A percentile compares a stretch with the other conserved stretches of the same genome.
phyloP scores from a whole-genome alignment of 495 filamentous ascomycete genomes.

The Rhypophila decipiens region DNA sequence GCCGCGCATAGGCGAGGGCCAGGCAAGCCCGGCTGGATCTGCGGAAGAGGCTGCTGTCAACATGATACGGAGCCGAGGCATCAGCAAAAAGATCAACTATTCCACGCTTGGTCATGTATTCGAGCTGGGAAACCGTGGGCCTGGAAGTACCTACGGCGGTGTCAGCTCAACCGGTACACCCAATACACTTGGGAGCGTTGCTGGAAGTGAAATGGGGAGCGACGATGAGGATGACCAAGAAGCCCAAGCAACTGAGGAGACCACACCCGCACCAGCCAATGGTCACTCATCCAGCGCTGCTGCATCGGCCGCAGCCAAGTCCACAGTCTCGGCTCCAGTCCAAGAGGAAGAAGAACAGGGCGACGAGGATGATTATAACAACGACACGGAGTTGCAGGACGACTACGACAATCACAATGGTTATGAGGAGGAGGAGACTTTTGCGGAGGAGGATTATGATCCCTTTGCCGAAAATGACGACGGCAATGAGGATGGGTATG shows the following conservation, averaged over 20 bases:
- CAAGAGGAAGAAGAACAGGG: conserved; percentile 7
- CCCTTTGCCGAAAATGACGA: conserved; percentile 17
- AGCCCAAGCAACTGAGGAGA: background rate
- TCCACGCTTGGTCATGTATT: conserved; percentile 54
- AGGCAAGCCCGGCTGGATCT: conserved; percentile 46
- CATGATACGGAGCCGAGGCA: conserved; percentile 65
- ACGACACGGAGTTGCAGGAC: conserved; percentile 10
- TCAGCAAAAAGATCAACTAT: conserved; percentile 82
- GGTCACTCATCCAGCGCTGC: background rate
- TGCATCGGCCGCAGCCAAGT: too few relatives aligned
- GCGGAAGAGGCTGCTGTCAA: conserved; percentile 69
- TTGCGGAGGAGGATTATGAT: conserved; percentile 19
- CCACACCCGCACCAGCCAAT: background rate
- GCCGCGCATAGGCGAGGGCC: conserved; percentile 52
- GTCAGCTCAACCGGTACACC: conserved; percentile 14
- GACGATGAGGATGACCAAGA: conserved; percentile 6
- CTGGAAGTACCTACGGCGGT: conserved; percentile 27
- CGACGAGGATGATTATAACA: conserved; percentile 19
- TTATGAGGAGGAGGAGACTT: conserved; percentile 26
- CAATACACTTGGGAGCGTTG: conserved; percentile 12
- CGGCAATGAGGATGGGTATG: conserved; percentile 4
- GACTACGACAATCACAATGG: conserved; percentile 24
- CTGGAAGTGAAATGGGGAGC: conserved; percentile 15
- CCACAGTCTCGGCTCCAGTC: too few relatives aligned
- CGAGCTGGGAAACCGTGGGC: conserved; percentile 30